Evolutionary conservation across 2,329 filamentous ascomycete genomes (phyloP), one percentile per base, ranked within the genome.

Genomic region (Penicillium polonicum): DNA sequence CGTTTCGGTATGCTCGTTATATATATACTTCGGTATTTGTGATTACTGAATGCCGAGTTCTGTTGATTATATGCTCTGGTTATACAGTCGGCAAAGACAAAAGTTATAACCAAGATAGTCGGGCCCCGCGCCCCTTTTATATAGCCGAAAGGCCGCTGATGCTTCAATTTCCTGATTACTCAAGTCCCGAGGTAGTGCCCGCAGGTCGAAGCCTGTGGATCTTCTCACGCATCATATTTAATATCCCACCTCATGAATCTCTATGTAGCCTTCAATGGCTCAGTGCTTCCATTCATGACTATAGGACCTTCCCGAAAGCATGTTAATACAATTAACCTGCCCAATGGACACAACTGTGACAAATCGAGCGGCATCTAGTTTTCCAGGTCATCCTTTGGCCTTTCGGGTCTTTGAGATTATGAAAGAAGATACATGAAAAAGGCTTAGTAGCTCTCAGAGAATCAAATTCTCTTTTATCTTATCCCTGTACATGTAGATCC

Each of bases 121-220:
- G 43, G 48, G 33, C 12, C 17, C 4, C 4, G 13, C 10, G 17
- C 8, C 4, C 4, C 4, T 29, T 21, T 44, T 29, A 31, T 48
- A 29, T 29, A 42, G 39, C 17, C 46, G 38, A 45, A 13, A 15
- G n/a, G 15, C 7, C 19, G 36, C 41, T 0, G 46, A 52, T 52
- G 50, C 7, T 53, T 53, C 1, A 35, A 57, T 66, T 66, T 66
- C 44, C n/a, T 65, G 64, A 66, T 65, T 66, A 65, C 57, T 65
- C 59, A 65, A 49, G 42, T 61, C 33, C 62, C 64, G 61, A 64
- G 62, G 64, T 52, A 41, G 19, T 17, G 13, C 31, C 31, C 31
- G 12, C 31, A 33, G 12, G 13, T 33, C 12, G 29, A 29, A 29
- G 29, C 29, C 29, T 4, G 31, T 33, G 31, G 31, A 33, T 13